Evolutionary conservation across 805 yeast genomes (phyloP), one percentile per base, ranked within the genome.

Genomic region (Kluyveromyces siamensis): DNA sequence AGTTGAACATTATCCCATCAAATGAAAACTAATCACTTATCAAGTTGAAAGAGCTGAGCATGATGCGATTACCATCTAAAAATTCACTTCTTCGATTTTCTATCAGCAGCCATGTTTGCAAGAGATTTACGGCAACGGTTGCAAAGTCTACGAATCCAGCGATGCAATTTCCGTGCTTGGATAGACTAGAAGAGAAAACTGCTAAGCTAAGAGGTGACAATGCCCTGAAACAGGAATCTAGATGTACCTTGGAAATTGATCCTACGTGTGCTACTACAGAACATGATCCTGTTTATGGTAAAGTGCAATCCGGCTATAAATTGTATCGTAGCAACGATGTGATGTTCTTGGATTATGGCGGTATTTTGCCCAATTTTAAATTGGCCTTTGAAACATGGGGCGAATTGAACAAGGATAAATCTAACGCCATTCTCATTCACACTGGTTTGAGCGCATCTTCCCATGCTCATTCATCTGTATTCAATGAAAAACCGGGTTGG

Each of bases 371-470:
- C 1, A 79, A 76, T 52, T 87, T 77, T 57, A 80, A 85, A 55
- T 73, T 90, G n/a, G 97, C 96, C 0, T 90, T 86, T 68, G 97
- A 90, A 65, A 79, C 90, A 2, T 90, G 97, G 97, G 97, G 97
- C 2, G 56, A 61, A 7, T 71, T 90, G 53, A 84, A 86, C 54
- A 62, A 68, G 2, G 75, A 71, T 42, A 78, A 70, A 52, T 77
- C 84, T 18, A 90, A 90, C 61, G 85, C 89, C 11, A 77, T 90
- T 18, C 71, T 90, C 37, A 68, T 90, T 9, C 96, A 90, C 59
- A 90, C 97, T 0, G 97, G 97, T 0, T 73, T 90, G 17, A 86
- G 96, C 0, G 96, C 96, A 0, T 86, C 96, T 0, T 87, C 96
- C 2, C 97, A 90, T 69, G 97, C 96, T 9, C 84, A 79, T 58